These are phyloP conservation scores for Fusarium sororula DNA, from an alignment of 2,329 filamentous ascomycete genomes.

Conservation along the genomic window DNA sequence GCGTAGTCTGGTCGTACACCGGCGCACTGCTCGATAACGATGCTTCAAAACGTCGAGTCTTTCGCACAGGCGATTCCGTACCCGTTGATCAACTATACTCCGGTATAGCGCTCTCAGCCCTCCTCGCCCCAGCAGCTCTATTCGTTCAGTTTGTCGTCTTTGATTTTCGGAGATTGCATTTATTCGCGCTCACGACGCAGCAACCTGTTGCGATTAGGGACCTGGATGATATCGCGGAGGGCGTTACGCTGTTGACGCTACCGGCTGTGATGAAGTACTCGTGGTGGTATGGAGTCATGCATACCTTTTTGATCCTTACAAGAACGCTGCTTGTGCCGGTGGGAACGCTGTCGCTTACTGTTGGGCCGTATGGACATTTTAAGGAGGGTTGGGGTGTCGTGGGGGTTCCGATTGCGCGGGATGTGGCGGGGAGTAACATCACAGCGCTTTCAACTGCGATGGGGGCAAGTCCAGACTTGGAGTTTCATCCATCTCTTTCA, in stretches of 20 bases:
- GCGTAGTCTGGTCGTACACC: slow-evolving; percentile 28
- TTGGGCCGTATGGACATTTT: slow-evolving; percentile 22
- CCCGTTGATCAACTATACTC: slow-evolving; percentile 34
- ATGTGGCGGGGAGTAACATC: slow-evolving; percentile 3
- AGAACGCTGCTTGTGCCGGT: slow-evolving; percentile 29
- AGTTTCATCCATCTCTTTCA: slow-evolving; percentile 13
- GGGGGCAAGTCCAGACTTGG: not conserved
- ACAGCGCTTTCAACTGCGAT: slow-evolving; percentile 23
- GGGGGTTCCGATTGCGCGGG: slow-evolving; percentile 19
- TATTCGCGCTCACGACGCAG: slow-evolving; percentile 27
- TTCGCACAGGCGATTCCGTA: slow-evolving; percentile 10
- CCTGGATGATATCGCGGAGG: slow-evolving; percentile 30
- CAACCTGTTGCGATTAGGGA: slow-evolving; percentile 20
- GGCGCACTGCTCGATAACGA: slow-evolving; percentile 26
- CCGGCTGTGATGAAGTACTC: slow-evolving; percentile 27
- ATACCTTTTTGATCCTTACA: slow-evolving; percentile 18
- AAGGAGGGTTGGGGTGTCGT: slow-evolving; percentile 20
- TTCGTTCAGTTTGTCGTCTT: slow-evolving; percentile 30
- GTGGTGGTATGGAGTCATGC: slow-evolving; percentile 39
- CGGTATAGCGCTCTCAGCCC: slow-evolving; percentile 23
- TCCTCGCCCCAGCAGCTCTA: slow-evolving; percentile 17
- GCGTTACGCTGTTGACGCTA: slow-evolving; percentile 24
- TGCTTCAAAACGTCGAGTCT: slow-evolving; percentile 33
- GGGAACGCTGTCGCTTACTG: slow-evolving; percentile 26
- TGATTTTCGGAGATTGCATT: slow-evolving; percentile 32